Conservation (phyloP, 2,329 filamentous ascomycete genomes). For the Phyllosticta ampelicida region DNA sequence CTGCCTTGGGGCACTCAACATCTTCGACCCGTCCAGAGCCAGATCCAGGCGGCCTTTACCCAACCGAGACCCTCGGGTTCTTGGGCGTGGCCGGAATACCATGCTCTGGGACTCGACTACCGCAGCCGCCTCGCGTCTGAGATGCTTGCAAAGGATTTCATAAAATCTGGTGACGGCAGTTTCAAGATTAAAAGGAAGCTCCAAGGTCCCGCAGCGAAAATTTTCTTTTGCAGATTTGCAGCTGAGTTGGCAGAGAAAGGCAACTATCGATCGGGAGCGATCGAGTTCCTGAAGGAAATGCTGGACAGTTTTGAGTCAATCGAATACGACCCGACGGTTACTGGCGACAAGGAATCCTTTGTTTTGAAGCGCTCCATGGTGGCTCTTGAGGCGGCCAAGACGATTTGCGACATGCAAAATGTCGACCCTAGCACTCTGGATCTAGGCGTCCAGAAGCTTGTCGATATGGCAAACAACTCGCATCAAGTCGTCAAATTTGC, state of each 20-base stretch:
- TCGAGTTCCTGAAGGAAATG: slow-evolving; percentile 92
- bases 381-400: slow-evolving; percentile 98
- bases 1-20: slow-evolving; percentile 58
- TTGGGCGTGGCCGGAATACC: slow-evolving; percentile 97
- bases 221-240: slow-evolving; percentile 86
- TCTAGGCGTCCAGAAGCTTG: slow-evolving; percentile 87
- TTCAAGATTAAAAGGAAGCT: slow-evolving; percentile 31
- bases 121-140: slow-evolving; percentile 96
- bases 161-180: neutral
- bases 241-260: slow-evolving; percentile 94
- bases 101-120: slow-evolving; percentile 92
- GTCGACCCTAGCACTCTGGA: slow-evolving; percentile 84
- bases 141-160: slow-evolving; percentile 52
- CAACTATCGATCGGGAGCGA: slow-evolving; percentile 87
- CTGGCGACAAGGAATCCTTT: neutral
- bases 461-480: slow-evolving; percentile 92
- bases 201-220: slow-evolving; percentile 86
- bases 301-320: slow-evolving; percentile 41
- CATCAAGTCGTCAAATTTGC: slow-evolving; percentile 96
- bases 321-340: neutral
- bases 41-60: slow-evolving; percentile 78
- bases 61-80: slow-evolving; percentile 79
- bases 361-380: slow-evolving; percentile 81
- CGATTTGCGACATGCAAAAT: slow-evolving; percentile 89
- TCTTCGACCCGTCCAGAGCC: slow-evolving; percentile 39